Evolutionary conservation across 768 basidiomycete species (phyloP).

Genomic region (Suillus tomentosus): DNA sequence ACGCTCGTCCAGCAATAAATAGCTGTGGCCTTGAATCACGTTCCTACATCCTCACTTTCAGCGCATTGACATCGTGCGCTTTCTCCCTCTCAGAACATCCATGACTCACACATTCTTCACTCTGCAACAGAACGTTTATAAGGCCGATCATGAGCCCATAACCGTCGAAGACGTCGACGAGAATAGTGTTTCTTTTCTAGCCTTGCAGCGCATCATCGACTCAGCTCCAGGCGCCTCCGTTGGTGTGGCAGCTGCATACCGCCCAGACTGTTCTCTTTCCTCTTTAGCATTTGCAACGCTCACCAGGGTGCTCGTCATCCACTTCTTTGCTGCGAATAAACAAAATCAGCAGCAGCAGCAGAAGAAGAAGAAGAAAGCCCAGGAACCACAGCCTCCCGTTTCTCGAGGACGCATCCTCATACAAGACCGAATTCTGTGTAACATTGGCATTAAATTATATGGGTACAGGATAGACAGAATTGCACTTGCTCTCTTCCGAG

Average conservation of each 20-base stretch:
- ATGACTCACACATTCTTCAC: conserved; percentile 21
- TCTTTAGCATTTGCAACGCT: conserved; percentile 43
- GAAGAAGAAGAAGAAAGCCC: conserved; percentile 10
- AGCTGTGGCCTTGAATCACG: not conserved
- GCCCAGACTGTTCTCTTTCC: conserved; percentile 34
- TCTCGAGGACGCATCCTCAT: conserved; percentile 27
- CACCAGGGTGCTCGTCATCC: conserved; percentile 38
- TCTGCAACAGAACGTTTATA: conserved; percentile 39
- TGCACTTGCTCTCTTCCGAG: conserved; percentile 40
- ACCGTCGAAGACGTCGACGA: conserved; percentile 31
- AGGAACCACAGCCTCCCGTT: conserved; percentile 1
- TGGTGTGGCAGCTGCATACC: conserved; percentile 48
- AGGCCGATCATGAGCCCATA: conserved; percentile 25
- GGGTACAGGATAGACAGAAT: conserved; percentile 52
- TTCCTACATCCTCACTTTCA: conserved; percentile 1
- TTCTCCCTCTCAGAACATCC: not conserved
- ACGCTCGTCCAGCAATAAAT: conserved; percentile 12
- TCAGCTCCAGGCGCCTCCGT: conserved; percentile 27
- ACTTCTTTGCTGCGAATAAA: conserved; percentile 23
- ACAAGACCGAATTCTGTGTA: conserved; percentile 34
- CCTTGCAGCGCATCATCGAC: conserved; percentile 33
- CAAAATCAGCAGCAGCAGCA: conserved; percentile 9
- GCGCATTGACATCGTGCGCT: not conserved
- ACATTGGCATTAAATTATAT: conserved; percentile 33
- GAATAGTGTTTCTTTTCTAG: conserved; percentile 22